Evolutionary conservation across 345 rosid species (phyloP).

Genomic region (Pistacia integerrima): DNA sequence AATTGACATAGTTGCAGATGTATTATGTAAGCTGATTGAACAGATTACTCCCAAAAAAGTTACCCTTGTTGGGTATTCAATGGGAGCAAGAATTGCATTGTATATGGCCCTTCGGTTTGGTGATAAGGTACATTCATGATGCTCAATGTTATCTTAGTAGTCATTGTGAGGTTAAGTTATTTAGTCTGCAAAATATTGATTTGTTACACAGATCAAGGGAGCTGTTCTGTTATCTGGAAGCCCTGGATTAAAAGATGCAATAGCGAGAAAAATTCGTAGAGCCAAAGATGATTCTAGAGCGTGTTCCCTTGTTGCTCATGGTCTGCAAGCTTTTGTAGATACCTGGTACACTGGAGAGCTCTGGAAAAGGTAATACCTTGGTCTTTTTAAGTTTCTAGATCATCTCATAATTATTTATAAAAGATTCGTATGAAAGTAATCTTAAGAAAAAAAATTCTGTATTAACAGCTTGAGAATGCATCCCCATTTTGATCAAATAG

Average conservation of each 20-base stretch:
- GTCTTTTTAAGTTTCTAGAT: not conserved
- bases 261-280: conserved; percentile 62
- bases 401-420: not conserved
- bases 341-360: conserved; percentile 75
- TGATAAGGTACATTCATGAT: conserved; percentile 48
- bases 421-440: conserved; percentile 18
- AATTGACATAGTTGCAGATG: conserved; percentile 51
- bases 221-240: conserved; percentile 85
- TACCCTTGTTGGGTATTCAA: conserved; percentile 80
- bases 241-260: conserved; percentile 62
- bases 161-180: not conserved
- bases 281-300: conserved; percentile 80
- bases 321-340: conserved; percentile 59
- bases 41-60: conserved; percentile 56
- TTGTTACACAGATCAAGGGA: conserved; percentile 57
- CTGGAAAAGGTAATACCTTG: conserved; percentile 70
- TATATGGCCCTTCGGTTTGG: conserved; percentile 69
- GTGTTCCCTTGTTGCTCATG: conserved; percentile 49
- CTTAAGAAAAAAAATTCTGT: conserved; percentile 10
- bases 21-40: conserved; percentile 48
- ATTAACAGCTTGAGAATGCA: conserved; percentile 73
- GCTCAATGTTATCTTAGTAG: not conserved
- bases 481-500: conserved; percentile 59
- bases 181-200: conserved; percentile 10
- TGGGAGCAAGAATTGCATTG: conserved; percentile 93